Base-by-base conservation (phyloP, 176 grass and related monocot genomes). In the Puccinellia tenuiflora region DNA sequence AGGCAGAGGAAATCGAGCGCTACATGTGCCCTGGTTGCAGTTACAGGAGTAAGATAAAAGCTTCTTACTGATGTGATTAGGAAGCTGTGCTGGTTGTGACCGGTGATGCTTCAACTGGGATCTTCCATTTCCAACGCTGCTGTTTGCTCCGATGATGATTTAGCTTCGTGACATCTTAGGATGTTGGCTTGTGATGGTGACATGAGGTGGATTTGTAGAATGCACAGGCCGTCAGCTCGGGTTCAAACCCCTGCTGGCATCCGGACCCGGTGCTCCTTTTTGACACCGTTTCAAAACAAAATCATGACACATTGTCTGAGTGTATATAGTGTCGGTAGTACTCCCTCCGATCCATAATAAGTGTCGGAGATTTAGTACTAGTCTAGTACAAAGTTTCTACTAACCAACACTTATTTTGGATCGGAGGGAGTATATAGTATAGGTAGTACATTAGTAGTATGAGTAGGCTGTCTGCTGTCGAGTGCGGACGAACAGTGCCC, bases 11-110 rank as follows among this genome's bases (percentile, higher is more conserved):
- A 76, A 85, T 97, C 85, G 86, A 90, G 50, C 64, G 79, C 6
- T 97, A 94, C 57, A 92, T 84, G 76, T 97, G 91, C 62, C 94
- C 89, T 22, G 37, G 48, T 50, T 97, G 94, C 79, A 91, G 81
- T 67, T 88, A 71, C 72, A 95, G 83, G 69, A 86, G 90, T 8
- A 73, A 55, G 46, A 53, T 1, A 21, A 38, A 69, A 39, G 31
- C 17, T 66, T 67, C 61, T 34, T 65, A 3, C 30, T 34, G 61
- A 65, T 65, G 30, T 65, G 59, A 16, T 62, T 63, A 31, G 60
- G 60, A 17, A 7, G 60, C 17, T 63, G 14, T 63, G 60, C 17
- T 63, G 26, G 13, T 63, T 14, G 69, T 46, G 68, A 45, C 12
- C 40, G 29, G 21, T 69, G 74, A 62, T 18, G 20, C 61, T 83